Base-by-base conservation (phyloP, 2,329 filamentous ascomycete species). In the Pseudocercospora cruenta region DNA sequence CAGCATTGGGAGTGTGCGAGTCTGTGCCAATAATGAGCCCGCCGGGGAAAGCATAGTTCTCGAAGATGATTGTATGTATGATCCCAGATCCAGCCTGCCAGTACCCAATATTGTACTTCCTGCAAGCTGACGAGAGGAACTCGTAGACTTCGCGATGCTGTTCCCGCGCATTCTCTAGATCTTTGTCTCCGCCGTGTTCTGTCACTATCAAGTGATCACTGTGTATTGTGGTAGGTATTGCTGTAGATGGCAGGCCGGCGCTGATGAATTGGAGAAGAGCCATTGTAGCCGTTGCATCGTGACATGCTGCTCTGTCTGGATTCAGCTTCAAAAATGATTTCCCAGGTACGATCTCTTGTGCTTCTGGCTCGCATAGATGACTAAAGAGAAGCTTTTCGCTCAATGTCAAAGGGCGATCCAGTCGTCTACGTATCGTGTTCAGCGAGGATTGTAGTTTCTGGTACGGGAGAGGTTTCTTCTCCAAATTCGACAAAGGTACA, bases 231-330 rank as follows among this genome's bases (percentile, higher is more conserved):
- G 90, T 89, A 60, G 94, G 94, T 76, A 96, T 97, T 70, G 93
- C 93, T 69, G 97, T 94, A 19, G 91, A 90, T 71, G 92, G 91
- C 91, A 98, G 93, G 80, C 94, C 94, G 67, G 94, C 94, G 60
- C 93, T 97, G 93, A 99, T 98, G 88, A 98, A 98, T 85, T 98
- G 94, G 66, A 98, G 87, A 73, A 99, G 97, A 71, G 95, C 95
- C 94, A 98, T 98, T 87, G 98, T 94, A 69, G 95, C 95, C 68
- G 94, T 98, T 78, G 95, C 94, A 87, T 98, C 95, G 86, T 99
- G 95, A 87, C 94, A 98, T 81, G 95, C 94, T 77, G 98, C 94
- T 82, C 95, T 92, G 80, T 98, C 95, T 64, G 95, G 95, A 72
- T 94, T 92, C 74, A 99, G 89, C 86, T 94, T 97, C 72, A 98